Base-by-base conservation (phyloP, 768 basidiomycete species). In the Tulasnella sp. region DNA sequence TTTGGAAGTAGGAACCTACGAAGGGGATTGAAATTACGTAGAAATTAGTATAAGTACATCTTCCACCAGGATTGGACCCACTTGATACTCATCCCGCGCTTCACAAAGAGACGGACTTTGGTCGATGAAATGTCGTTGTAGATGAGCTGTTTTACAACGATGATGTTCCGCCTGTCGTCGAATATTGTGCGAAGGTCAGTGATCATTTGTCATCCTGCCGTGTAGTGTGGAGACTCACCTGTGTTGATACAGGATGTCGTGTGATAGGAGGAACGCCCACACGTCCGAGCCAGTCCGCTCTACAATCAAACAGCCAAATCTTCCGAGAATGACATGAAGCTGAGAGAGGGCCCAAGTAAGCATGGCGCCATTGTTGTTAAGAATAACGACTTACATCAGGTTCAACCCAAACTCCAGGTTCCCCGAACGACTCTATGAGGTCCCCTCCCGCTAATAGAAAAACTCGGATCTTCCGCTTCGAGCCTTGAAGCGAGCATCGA, bases 371-470 rank as follows among this genome's bases (percentile, higher is more conserved):
- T n/a, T n/a, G n/a, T n/a, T n/a, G n/a, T n/a, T 38, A 38, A 38
- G 15, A 15, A 5, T 19, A 21, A 23, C 24, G 11, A 79, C 91
- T 69, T 73, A 95, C 93, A 78, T 99, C 96, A 61, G 82, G 78
- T 67, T 93, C 85, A 58, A 85, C 83, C 96, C 96, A 99, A 38
- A 99, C 95, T 17, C 96, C 95, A 26, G 96, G 96, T 74, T 97
- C 93, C 65, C 88, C 89, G 86, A 99, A 97, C 26, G 93, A 96
- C 67, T 89, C 84, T 71, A 98, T 98, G 66, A 99, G 77, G 73
- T 99, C 96, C 10, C 89, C 93, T n/a, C 96, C 96, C 3, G 96
- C 96, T 56, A 99, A 81, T 43, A 99, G 81, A 86, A 98, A 89
- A 65, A 97, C 78, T 63, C 84, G 84, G 64, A 88, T 84, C 68